Evolutionary conservation across 495 filamentous ascomycete species (phyloP).

Genomic region (Penicillium robsamsonii): DNA sequence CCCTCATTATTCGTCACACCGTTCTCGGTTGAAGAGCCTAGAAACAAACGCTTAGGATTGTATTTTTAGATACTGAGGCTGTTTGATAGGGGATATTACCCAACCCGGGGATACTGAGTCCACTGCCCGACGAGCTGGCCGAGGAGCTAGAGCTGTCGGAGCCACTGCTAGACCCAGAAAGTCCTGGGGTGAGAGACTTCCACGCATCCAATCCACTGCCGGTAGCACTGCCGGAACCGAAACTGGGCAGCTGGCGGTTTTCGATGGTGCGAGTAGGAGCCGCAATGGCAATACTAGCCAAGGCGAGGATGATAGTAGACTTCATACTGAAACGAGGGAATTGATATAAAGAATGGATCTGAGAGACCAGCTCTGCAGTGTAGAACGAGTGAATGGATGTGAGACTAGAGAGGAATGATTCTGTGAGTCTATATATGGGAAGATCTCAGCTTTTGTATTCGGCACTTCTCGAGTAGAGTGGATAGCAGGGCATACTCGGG

Average conservation of each 20-base stretch:
- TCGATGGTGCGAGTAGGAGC: constrained; percentile 32
- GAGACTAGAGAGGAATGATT: neutral
- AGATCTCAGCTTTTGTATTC: no score
- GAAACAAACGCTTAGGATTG: constrained; percentile 2
- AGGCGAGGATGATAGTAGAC: constrained; percentile 19
- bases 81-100: neutral
- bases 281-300: constrained; percentile 24
- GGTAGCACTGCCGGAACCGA: constrained; percentile 9
- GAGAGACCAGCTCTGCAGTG: constrained; percentile 24
- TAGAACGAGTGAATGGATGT: constrained; percentile 3
- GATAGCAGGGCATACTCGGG: no score
- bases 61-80: neutral
- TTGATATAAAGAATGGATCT: constrained; percentile 2
- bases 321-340: constrained; percentile 23
- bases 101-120: neutral
- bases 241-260: constrained; percentile 15
- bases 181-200: neutral
- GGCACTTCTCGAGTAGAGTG: no score
- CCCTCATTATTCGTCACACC: constrained; percentile 38
- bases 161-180: no score
- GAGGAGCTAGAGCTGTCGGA: neutral
- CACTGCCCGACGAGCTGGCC: neutral
- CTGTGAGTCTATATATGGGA: neutral
- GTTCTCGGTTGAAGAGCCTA: constrained; percentile 39
- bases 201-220: constrained; percentile 8